phyloP scores from a whole-genome alignment of 345 rosid species.

The Gossypium thurberi region DNA sequence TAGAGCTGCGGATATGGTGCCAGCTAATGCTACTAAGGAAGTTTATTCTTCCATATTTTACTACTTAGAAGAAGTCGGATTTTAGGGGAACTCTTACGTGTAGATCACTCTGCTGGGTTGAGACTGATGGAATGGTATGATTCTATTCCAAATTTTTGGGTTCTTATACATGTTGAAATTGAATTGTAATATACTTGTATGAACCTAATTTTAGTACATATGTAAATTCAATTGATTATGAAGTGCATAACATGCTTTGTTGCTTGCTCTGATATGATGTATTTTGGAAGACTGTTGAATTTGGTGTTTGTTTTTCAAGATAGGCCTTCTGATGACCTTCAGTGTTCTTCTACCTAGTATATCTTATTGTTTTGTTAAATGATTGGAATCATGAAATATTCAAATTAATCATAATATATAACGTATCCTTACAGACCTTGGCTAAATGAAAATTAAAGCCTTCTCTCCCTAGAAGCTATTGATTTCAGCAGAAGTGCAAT shows the following conservation, averaged over 20 bases:
- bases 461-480: slow-evolving; percentile 21
- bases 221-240: neutral
- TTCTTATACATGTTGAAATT: neutral
- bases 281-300: no score
- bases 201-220: neutral
- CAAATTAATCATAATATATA: no score
- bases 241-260: neutral
- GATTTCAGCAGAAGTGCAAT: slow-evolving; percentile 48
- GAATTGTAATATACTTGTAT: neutral
- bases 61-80: slow-evolving; percentile 61
- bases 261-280: neutral
- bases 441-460: no score
- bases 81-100: slow-evolving; percentile 77
- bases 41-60: slow-evolving; percentile 85
- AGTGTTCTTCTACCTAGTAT: no score
- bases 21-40: slow-evolving; percentile 73
- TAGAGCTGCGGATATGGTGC: slow-evolving; percentile 57
- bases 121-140: neutral
- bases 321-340: no score
- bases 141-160: no score
- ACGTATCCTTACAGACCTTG: no score
- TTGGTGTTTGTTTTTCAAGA: no score
- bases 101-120: slow-evolving; percentile 34
- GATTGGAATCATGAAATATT: no score
- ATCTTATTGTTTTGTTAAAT: no score